Evolutionary conservation across 768 basidiomycete species (phyloP), one percentile per base, ranked within the genome.

Genomic region (Amanita subjunquillea): DNA sequence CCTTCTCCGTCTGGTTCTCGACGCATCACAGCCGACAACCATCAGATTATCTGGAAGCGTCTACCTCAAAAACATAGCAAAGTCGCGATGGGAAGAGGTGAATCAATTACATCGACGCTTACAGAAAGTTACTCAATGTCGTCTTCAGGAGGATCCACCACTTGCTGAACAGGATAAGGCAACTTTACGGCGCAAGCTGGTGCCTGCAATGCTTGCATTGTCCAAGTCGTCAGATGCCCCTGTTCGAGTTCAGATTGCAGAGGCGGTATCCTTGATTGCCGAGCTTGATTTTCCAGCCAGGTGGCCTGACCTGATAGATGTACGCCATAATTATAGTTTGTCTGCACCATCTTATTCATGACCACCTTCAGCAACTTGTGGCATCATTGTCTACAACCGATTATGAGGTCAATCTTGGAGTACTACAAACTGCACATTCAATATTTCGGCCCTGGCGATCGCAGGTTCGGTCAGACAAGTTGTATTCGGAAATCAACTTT

Each of bases 401-500:
- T 59, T 94, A 91, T 63, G 82, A 83, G 54, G 66, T 89, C 57
- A 98, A 96, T 65, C 73, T 94, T 22, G 90, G 88, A 45, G 89
- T 99, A 7, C 76, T 99, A 41, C 82, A 96, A 62, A 93, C 93
- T 0, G 93, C 93, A 0, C 96, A 97, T 65, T 94, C 91, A 37
- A 97, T 99, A 61, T 98, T 97, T 71, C 79, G 75, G 40, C 86
- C 85, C 44, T 99, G 95, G 95, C 82, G 95, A 41, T 83, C 91
- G 1, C 87, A 87, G 60, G 87, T 92, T 57, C 82, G 92, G 54
- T 87, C 89, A 10, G 87, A 99, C 67, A 66, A 76, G 38, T 82
- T 99, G 43, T 98, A 84, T 72, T 75, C 83, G 3, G 88, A 87
- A 60, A 97, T 99, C 74, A 96, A 95, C 67, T 74, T 89, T 51